A percentile compares a stretch with the other conserved stretches of the same genome.
These are phyloP conservation scores for Rhododendron williamsianum DNA, from an alignment of 148 eudicot genomes.

Conservation along the genomic window DNA sequence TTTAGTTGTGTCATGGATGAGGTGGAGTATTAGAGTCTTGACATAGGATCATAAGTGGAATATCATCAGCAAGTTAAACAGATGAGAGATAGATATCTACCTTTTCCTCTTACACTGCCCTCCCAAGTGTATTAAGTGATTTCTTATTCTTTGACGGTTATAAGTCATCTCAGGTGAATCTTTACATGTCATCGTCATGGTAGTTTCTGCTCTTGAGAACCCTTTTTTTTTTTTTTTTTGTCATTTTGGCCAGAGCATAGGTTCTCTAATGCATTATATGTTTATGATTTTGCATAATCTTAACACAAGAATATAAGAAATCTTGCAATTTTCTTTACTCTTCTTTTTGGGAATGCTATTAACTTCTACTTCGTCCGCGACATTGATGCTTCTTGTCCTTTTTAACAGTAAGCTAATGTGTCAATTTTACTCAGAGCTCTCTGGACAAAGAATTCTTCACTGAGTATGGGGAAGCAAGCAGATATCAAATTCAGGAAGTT, in stretches of 20 bases:
- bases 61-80: not conserved
- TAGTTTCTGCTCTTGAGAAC: not conserved
- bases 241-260: not conserved
- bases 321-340: not conserved
- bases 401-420: not conserved
- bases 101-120: not conserved
- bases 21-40: not conserved
- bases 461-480: constrained; percentile 90
- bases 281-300: not conserved
- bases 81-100: too few relatives aligned
- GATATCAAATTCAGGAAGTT: constrained; percentile 85
- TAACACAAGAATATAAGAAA: not conserved
- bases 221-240: not conserved
- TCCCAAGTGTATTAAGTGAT: not conserved
- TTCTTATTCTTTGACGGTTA: not conserved
- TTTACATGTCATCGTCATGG: not conserved
- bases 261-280: not conserved
- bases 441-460: constrained; percentile 86
- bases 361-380: not conserved
- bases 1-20: not conserved
- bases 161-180: not conserved
- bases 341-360: not conserved
- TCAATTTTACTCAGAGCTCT: constrained; percentile 31
- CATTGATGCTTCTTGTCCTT: not conserved
- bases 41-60: not conserved